Percentiles rank a stretch among this genome's conserved stretches.
Conservation (phyloP, 257 asterid genomes). For the Lycium barbarum region DNA sequence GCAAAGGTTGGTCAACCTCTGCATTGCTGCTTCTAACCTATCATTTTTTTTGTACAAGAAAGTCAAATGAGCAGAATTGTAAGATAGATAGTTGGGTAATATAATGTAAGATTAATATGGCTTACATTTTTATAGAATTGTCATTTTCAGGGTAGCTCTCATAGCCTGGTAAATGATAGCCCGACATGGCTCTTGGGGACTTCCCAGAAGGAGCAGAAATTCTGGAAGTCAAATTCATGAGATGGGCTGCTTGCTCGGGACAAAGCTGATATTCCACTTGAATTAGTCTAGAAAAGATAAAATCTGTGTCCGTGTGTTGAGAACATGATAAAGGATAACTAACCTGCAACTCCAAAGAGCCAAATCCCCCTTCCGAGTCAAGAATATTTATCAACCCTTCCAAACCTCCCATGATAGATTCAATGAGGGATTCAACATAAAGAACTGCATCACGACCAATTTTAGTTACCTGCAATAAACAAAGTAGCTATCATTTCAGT, state of each 20-base stretch:
- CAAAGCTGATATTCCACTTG: constrained; percentile 73
- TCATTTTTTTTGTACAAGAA: constrained; percentile 39
- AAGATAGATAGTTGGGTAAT: constrained; percentile 13
- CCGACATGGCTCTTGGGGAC: constrained; percentile 83
- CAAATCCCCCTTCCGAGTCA: constrained; percentile 99
- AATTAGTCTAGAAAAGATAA: constrained; percentile 40
- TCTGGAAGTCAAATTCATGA: constrained; percentile 93
- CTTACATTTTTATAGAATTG: constrained; percentile 88
- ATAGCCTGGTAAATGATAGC: constrained; percentile 88
- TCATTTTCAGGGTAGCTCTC: constrained; percentile 95
- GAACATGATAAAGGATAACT: constrained; percentile 42
- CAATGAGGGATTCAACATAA: constrained; percentile 96
- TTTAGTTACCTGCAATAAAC: constrained; percentile 74
- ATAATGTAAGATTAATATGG: constrained; percentile 23
- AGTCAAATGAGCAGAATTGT: background rate
- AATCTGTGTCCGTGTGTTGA: constrained; percentile 36
- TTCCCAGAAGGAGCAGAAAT: constrained; percentile 69
- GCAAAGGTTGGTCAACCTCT: constrained; percentile 95
- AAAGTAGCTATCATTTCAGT: constrained; percentile 24
- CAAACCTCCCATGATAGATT: constrained; percentile 98
- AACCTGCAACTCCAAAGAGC: constrained; percentile 98
- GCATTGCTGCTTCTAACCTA: constrained; percentile 99
- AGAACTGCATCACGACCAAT: constrained; percentile 96
- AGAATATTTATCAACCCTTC: constrained; percentile 98
- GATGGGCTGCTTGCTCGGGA: constrained; percentile 98